These are phyloP conservation scores for Solanum rostratum DNA, from an alignment of 257 asterid species.

Conservation along the genomic window DNA sequence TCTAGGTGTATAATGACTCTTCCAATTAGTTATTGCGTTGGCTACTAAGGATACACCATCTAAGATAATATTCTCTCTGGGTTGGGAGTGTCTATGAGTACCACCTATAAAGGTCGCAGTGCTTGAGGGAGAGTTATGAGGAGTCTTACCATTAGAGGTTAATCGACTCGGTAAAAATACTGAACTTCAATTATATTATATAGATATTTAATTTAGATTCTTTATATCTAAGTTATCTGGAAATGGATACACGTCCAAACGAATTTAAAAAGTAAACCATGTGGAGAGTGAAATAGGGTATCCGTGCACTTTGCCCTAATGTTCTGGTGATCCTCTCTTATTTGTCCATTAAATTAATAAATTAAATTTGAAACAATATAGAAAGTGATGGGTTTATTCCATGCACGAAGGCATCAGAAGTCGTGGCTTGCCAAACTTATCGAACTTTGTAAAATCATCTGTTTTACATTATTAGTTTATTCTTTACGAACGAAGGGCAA, in stretches of 20 bases:
- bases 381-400: background rate
- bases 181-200: too few relatives aligned
- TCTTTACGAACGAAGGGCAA: background rate
- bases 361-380: background rate
- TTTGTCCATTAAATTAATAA: background rate
- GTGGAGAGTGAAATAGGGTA: background rate
- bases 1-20: too few relatives aligned
- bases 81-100: too few relatives aligned
- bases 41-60: too few relatives aligned
- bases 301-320: background rate
- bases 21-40: too few relatives aligned
- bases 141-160: too few relatives aligned
- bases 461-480: background rate
- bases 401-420: slow-evolving; percentile 1
- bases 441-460: background rate
- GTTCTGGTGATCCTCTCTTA: background rate
- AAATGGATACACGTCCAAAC: background rate
- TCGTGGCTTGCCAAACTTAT: slow-evolving; percentile 16
- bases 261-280: too few relatives aligned
- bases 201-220: too few relatives aligned
- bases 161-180: too few relatives aligned
- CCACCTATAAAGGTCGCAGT: too few relatives aligned
- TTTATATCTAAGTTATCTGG: background rate
- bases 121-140: too few relatives aligned
- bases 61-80: too few relatives aligned